These are phyloP conservation scores for Fusarium oligoseptatum DNA, from an alignment of 2,329 filamentous ascomycete genomes.

Conservation along the genomic window DNA sequence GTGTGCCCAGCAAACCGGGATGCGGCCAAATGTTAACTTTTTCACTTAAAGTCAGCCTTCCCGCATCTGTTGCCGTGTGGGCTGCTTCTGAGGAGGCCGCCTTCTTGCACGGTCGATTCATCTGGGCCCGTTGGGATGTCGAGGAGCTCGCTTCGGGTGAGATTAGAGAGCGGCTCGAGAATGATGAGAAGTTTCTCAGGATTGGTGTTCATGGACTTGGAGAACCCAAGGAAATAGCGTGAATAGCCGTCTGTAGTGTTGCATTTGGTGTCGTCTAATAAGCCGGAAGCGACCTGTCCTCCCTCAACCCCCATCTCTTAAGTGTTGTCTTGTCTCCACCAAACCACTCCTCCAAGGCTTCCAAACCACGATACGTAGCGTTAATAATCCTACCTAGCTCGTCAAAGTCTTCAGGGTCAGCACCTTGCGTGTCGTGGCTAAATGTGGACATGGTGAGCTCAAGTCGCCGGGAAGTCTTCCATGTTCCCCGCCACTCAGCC, in stretches of 20 bases:
- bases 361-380: conserved; percentile 4
- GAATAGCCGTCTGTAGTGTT: neutral
- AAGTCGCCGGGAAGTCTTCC: neutral
- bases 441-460: conserved; percentile 12
- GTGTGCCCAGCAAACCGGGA: neutral
- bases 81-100: conserved; percentile 1
- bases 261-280: neutral
- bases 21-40: neutral
- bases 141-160: neutral
- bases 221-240: neutral
- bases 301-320: conserved; percentile 11
- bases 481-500: conserved; percentile 8
- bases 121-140: conserved; percentile 13
- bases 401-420: conserved; percentile 5
- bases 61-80: conserved; percentile 7
- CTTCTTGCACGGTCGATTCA: conserved; percentile 4
- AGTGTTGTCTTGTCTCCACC: conserved; percentile 2
- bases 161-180: neutral
- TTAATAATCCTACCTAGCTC: conserved; percentile 5
- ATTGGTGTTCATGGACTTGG: conserved; percentile 6
- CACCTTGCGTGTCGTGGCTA: neutral
- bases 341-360: conserved; percentile 15
- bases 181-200: conserved; percentile 3
- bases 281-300: neutral
- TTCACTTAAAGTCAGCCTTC: neutral